These are phyloP conservation scores for Verbena officinalis DNA, from an alignment of 257 asterid genomes.

Conservation along the genomic window DNA sequence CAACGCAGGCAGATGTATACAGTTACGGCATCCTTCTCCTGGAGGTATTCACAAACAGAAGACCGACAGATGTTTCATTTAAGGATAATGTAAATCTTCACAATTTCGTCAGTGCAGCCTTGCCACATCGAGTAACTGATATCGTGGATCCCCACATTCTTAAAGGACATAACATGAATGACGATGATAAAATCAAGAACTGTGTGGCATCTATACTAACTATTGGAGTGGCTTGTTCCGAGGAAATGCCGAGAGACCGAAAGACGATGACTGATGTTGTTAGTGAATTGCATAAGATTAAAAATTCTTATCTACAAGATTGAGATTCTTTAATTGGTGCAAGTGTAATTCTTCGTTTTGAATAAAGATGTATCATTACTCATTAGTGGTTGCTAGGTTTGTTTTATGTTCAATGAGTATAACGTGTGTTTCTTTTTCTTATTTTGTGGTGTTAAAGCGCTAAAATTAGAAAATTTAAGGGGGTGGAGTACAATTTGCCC, in stretches of 20 bases:
- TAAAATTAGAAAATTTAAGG: no score
- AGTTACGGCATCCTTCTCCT: constrained; percentile 37
- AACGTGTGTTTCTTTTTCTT: no score
- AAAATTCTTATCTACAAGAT: background rate
- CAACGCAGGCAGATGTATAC: constrained; percentile 35
- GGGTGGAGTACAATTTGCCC: no score
- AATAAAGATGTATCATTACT: no score
- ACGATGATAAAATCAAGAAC: constrained; percentile 4
- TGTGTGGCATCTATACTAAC: constrained; percentile 14
- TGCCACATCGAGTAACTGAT: no score
- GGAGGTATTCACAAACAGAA: constrained; percentile 36
- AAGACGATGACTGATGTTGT: constrained; percentile 31
- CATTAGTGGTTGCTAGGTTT: no score
- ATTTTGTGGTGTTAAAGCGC: no score
- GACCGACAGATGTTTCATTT: constrained; percentile 32
- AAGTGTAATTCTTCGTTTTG: no score
- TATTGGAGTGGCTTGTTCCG: constrained; percentile 30
- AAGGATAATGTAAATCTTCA: background rate
- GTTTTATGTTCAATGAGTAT: no score
- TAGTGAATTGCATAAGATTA: constrained; percentile 1
- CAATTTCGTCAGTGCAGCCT: no score
- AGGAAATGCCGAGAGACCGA: constrained; percentile 24
- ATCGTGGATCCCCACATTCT: no score
- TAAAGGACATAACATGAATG: background rate
- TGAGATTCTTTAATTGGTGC: no score